Percentiles rank a stretch among this genome's conserved stretches.
phyloP scores from a whole-genome alignment of 2,329 filamentous ascomycete species.

The Fusarium tricinctum region DNA sequence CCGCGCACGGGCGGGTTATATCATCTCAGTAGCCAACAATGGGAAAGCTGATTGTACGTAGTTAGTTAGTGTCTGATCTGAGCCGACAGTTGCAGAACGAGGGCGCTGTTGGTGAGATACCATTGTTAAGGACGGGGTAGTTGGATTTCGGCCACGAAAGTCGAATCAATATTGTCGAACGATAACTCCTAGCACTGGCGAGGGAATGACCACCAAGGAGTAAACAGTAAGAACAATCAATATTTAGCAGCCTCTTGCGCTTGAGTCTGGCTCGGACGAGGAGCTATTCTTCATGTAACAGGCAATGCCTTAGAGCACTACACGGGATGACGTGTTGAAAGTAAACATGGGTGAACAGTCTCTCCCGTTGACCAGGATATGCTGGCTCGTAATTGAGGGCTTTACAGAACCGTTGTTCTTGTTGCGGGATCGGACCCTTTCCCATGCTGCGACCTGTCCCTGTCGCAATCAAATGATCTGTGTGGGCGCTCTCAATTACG shows the following conservation, averaged over 20 bases:
- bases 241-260: constrained; percentile 16
- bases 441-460: constrained; percentile 29
- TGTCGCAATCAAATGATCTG: constrained; percentile 30
- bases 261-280: constrained; percentile 18
- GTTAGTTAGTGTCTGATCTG: constrained; percentile 39
- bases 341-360: constrained; percentile 5
- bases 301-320: constrained; percentile 8
- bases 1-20: constrained; percentile 10
- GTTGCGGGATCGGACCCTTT: constrained; percentile 40
- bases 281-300: no score
- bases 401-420: constrained; percentile 37
- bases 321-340: constrained; percentile 38
- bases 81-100: constrained; percentile 45
- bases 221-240: constrained; percentile 3
- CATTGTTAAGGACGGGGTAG: constrained; percentile 16
- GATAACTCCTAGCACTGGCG: not conserved
- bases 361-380: constrained; percentile 19
- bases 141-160: constrained; percentile 20
- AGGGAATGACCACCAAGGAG: constrained; percentile 3
- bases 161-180: constrained; percentile 2
- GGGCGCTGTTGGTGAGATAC: constrained; percentile 34
- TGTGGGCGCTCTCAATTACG: constrained; percentile 33
- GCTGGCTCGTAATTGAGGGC: constrained; percentile 25
- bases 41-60: constrained; percentile 11
- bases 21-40: constrained; percentile 13